Evolutionary conservation across 106 monocot species (phyloP).

Genomic region (Dendrobium officinale): DNA sequence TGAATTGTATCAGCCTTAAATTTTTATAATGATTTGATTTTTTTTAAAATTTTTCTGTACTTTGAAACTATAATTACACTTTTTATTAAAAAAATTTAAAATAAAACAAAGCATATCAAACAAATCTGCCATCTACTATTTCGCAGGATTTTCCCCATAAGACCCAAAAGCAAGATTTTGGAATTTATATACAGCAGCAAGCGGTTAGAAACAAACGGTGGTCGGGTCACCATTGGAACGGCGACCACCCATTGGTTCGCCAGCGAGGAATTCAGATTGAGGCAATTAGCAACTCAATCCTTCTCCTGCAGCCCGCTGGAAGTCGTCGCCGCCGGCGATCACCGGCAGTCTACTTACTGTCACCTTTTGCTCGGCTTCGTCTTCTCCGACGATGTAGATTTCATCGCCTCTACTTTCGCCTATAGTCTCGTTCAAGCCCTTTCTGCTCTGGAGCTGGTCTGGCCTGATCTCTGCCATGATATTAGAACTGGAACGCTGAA

Average conservation of each 20-base stretch:
- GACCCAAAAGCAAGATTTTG: conserved; percentile 32
- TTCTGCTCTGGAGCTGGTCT: conserved; percentile 24
- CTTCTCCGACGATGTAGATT: conserved; percentile 31
- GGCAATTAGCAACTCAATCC: conserved; percentile 23
- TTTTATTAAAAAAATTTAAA: no score
- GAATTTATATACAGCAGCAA: conserved; percentile 69
- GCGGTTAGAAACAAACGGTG: conserved; percentile 34
- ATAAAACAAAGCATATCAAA: no score
- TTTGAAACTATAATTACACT: no score
- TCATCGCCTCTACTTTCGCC: conserved; percentile 57
- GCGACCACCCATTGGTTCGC: conserved; percentile 50
- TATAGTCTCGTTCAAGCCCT: conserved; percentile 58
- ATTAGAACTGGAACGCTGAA: conserved; percentile 25
- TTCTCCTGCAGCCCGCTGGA: conserved; percentile 51
- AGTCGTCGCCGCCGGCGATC: conserved; percentile 38
- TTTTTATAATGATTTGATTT: no score
- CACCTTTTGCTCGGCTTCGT: conserved; percentile 56
- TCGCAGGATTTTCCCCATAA: conserved; percentile 35
- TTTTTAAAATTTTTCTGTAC: no score
- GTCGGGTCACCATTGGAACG: conserved; percentile 19
- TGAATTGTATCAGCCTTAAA: no score
- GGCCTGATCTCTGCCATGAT: conserved; percentile 48
- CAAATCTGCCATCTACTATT: no score
- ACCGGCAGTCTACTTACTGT: conserved; percentile 52
- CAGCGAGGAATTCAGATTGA: conserved; percentile 50